Base-by-base conservation (phyloP, 768 basidiomycete genomes). In the Hortiboletus flavorubellus region DNA sequence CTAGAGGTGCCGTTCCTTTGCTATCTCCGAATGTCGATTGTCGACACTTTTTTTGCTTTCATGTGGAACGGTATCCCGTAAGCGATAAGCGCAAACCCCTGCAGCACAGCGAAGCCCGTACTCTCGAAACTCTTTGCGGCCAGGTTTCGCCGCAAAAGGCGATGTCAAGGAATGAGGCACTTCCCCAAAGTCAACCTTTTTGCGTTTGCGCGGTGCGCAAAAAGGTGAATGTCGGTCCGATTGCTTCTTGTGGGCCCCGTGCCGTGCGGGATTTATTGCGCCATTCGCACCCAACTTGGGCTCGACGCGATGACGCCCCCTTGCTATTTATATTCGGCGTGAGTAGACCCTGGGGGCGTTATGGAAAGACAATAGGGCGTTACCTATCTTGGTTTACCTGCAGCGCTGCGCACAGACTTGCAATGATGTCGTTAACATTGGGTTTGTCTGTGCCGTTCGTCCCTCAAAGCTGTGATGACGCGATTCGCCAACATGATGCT, bases 321-420 rank as follows among this genome's bases (percentile, higher is more conserved):
- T 8, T 49, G 38, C n/a, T 45, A 10, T 18, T 40, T 21, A 18
- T 14, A 42, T 15, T 50, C 16, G 8, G 33, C 21, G 21, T 21
- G 21, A 38, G 35, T 43, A 33, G 29, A 11, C 29, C 33, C 29
- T 45, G 23, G 42, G 35, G 26, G 12, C 44, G 41, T 18, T 33
- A 18, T 30, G 39, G 5, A 11, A 41, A 46, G 59, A 61, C 59
- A 61, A 61, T 61, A 61, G 39, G 54, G 43, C 8, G 0, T 12
- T 49, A 18, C 34, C 54, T 18, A 18, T 46, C 37, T 35, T 40
- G 51, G 54, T 35, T 3, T 12, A 8, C 16, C n/a, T 12, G 41
- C 49, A 30, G 40, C 11, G 44, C 39, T 31, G 2, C 18, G 56
- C 56, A 38, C 41, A 23, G 39, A n/a, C 34, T 30, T 23, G 16